These are phyloP conservation scores for Basidiobolus meristosporus DNA, from an alignment of 371 early-diverging fungal genomes.

Conservation along the genomic window DNA sequence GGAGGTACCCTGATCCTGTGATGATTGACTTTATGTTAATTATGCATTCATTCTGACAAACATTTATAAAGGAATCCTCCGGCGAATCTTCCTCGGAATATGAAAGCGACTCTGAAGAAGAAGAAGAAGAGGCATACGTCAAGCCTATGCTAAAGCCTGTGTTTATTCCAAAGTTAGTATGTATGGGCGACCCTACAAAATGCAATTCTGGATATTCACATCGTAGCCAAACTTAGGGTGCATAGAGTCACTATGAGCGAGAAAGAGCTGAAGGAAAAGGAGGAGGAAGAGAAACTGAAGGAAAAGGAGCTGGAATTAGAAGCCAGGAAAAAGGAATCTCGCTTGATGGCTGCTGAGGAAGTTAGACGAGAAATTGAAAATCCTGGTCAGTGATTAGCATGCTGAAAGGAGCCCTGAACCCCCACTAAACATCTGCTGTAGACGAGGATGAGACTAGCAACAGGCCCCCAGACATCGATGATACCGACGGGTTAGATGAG, in stretches of 20 bases:
- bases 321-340: constrained; percentile 50
- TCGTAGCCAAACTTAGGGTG: constrained; percentile 13
- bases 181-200: background rate
- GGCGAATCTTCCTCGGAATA: constrained; percentile 19
- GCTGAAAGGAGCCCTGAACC: constrained; percentile 1
- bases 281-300: constrained; percentile 36
- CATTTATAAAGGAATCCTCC: constrained; percentile 7
- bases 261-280: constrained; percentile 30
- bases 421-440: background rate
- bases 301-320: constrained; percentile 27
- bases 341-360: constrained; percentile 50
- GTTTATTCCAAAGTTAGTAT: constrained; percentile 74
- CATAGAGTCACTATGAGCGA: constrained; percentile 47
- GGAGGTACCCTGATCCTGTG: constrained; percentile 4
- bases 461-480: constrained; percentile 41
- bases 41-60: background rate
- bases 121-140: constrained; percentile 18
- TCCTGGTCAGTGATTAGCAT: constrained; percentile 1
- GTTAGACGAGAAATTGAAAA: constrained; percentile 27
- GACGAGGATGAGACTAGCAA: constrained; percentile 3
- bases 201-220: background rate
- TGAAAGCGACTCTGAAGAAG: constrained; percentile 27
- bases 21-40: background rate
- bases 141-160: constrained; percentile 47
- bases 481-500: constrained; percentile 75